Evolutionary conservation across 768 basidiomycete genomes (phyloP).

Genomic region (Lactarius pseudohatsudake): DNA sequence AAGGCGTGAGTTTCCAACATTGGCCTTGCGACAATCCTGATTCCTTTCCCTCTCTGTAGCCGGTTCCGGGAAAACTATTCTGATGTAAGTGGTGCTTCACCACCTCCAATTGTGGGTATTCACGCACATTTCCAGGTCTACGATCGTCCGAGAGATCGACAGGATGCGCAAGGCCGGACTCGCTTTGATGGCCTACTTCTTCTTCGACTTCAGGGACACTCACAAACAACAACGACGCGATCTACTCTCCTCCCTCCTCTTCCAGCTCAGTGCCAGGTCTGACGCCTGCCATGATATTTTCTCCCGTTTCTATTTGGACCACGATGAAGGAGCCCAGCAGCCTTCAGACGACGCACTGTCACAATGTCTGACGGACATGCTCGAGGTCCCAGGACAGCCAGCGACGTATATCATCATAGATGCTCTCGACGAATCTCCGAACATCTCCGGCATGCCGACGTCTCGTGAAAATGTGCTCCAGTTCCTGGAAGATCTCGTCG

Average conservation of each 20-base stretch:
- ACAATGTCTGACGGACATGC: conserved; percentile 6
- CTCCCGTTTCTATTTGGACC: conserved; percentile 2
- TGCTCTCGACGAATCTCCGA: conserved; percentile 12
- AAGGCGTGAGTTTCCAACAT: background rate
- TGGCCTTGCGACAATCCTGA: background rate
- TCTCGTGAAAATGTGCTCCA: conserved; percentile 11
- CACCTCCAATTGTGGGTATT: background rate
- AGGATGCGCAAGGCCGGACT: background rate
- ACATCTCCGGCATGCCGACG: background rate
- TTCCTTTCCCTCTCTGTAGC: background rate
- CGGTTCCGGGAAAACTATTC: conserved; percentile 12
- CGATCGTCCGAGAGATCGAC: conserved; percentile 11
- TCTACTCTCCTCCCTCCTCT: conserved; percentile 7
- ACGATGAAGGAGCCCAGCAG: background rate
- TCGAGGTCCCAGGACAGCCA: background rate
- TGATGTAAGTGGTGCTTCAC: background rate
- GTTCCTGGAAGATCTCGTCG: background rate
- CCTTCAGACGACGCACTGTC: background rate
- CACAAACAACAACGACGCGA: conserved; percentile 1
- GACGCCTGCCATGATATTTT: background rate
- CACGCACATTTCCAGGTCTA: background rate
- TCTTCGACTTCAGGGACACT: conserved; percentile 12
- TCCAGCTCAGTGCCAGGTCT: conserved; percentile 4
- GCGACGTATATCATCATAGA: conserved; percentile 5
- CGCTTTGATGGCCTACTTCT: conserved; percentile 12